phyloP scores from a whole-genome alignment of 2,329 filamentous ascomycete genomes.

The Claviceps humidiphila region DNA sequence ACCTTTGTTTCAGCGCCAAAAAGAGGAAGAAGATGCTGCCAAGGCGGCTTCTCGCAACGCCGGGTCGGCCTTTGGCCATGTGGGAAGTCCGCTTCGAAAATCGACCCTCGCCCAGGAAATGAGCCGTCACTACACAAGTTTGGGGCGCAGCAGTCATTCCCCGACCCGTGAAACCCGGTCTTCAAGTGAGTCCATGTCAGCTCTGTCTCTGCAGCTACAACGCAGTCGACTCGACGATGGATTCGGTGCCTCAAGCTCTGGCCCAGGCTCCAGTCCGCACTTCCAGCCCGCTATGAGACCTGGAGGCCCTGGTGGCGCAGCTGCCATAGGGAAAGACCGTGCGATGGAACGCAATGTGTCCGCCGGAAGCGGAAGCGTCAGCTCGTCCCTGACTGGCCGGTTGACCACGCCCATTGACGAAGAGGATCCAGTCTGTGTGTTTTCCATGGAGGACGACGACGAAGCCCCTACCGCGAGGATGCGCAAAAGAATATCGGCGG shows the following conservation, averaged over 20 bases:
- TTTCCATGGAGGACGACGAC: slow-evolving; percentile 52
- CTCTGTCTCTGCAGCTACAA: slow-evolving; percentile 49
- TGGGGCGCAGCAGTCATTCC: slow-evolving; percentile 26
- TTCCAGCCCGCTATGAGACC: slow-evolving; percentile 36
- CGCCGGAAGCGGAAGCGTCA: slow-evolving; percentile 42
- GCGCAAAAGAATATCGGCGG: slow-evolving; percentile 36
- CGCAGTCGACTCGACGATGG: slow-evolving; percentile 40
- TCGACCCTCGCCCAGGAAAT: slow-evolving; percentile 46
- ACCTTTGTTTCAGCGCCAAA: slow-evolving; percentile 45
- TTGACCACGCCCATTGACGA: slow-evolving; percentile 54
- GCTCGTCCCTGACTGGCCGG: slow-evolving; percentile 38
- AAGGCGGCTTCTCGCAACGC: slow-evolving; percentile 20
- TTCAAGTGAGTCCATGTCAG: slow-evolving; percentile 40
- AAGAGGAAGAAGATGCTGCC: slow-evolving; percentile 40
- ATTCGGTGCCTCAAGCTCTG: slow-evolving; percentile 12
- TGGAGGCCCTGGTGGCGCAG: slow-evolving; percentile 21
- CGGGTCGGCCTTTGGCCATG: slow-evolving; percentile 49
- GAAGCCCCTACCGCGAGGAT: slow-evolving; percentile 33
- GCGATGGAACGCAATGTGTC: slow-evolving; percentile 45
- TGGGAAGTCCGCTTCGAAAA: slow-evolving; percentile 51
- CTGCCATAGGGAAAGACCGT: slow-evolving; percentile 28
- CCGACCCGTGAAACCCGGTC: slow-evolving; percentile 22
- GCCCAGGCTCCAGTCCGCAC: slow-evolving; percentile 30
- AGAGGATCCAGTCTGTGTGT: slow-evolving; percentile 50
- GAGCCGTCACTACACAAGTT: slow-evolving; percentile 20